phyloP scores from a whole-genome alignment of 116 monocot species.

The Zostera marina region DNA sequence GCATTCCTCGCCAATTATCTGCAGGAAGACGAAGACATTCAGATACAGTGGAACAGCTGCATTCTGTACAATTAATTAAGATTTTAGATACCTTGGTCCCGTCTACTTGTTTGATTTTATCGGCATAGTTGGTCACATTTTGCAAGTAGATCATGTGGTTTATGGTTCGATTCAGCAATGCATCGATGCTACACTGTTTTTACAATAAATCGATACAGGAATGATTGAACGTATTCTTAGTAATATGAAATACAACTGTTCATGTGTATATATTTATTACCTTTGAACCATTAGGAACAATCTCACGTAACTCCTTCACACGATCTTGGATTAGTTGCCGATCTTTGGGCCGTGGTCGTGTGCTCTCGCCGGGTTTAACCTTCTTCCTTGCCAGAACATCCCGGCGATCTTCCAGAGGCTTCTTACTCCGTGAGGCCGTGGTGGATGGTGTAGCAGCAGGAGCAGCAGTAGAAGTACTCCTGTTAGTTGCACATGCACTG shows the following conservation, averaged over 20 bases:
- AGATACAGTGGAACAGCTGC: background rate
- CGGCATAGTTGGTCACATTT: constrained; percentile 75
- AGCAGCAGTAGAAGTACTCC: too few species aligned
- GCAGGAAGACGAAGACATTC: background rate
- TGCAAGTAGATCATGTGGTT: constrained; percentile 92
- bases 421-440: constrained; percentile 21
- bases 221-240: too few species aligned
- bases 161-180: constrained; percentile 82
- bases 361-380: constrained; percentile 73
- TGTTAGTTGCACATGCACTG: too few species aligned
- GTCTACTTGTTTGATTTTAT: constrained; percentile 72
- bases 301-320: constrained; percentile 82
- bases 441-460: constrained; percentile 10
- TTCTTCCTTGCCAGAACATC: constrained; percentile 56
- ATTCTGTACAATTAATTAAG: too few species aligned
- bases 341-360: constrained; percentile 87
- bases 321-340: constrained; percentile 95
- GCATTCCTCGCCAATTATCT: constrained; percentile 73
- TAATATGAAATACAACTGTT: too few species aligned
- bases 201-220: too few species aligned
- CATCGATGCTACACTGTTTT: constrained; percentile 98
- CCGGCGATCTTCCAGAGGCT: constrained; percentile 17
- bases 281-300: constrained; percentile 87
- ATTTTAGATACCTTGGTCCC: constrained; percentile 46
- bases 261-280: too few species aligned